Evolutionary conservation across 78 protist genomes (phyloP).

Genomic region (Capsaspora owczarzaki): DNA sequence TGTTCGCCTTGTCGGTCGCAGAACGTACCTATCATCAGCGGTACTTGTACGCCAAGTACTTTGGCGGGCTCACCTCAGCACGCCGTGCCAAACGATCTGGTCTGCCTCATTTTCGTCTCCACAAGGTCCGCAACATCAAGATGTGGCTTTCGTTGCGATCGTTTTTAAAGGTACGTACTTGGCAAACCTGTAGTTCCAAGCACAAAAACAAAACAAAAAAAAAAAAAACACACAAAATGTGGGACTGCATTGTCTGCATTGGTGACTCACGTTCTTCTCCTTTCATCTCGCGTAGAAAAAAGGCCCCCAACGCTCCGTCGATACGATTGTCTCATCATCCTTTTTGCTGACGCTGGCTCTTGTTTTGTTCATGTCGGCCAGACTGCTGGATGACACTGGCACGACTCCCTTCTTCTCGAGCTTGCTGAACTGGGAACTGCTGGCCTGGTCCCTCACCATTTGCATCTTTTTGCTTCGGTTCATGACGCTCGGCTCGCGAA

Average conservation of each 20-base stretch:
- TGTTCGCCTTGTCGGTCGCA: constrained; percentile 11
- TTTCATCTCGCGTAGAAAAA: too few species aligned
- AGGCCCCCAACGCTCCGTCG: constrained; percentile 27
- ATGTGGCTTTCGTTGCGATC: constrained; percentile 45
- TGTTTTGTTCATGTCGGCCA: background rate
- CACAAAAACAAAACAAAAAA: too few species aligned
- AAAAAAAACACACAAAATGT: too few species aligned
- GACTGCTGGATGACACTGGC: constrained; percentile 1
- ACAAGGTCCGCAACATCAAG: constrained; percentile 37
- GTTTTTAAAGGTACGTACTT: constrained; percentile 6
- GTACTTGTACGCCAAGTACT: constrained; percentile 34
- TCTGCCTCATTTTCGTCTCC: constrained; percentile 35
- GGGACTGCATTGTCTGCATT: background rate
- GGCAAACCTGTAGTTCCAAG: too few species aligned
- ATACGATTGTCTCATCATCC: constrained; percentile 20
- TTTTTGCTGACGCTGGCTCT: constrained; percentile 19
- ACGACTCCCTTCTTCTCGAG: background rate
- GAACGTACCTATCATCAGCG: constrained; percentile 32
- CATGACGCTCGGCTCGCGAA: constrained; percentile 24
- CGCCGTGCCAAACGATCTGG: constrained; percentile 10
- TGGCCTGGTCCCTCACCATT: constrained; percentile 3
- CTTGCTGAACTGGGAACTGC: constrained; percentile 12
- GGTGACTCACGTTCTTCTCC: too few species aligned
- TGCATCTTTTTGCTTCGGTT: constrained; percentile 14
- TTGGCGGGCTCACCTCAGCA: constrained; percentile 22